A percentile compares a stretch with the other conserved stretches of the same genome.
Evolutionary conservation across 78 protist species (phyloP).

Genomic region (Dictyostelium capitatum): DNA sequence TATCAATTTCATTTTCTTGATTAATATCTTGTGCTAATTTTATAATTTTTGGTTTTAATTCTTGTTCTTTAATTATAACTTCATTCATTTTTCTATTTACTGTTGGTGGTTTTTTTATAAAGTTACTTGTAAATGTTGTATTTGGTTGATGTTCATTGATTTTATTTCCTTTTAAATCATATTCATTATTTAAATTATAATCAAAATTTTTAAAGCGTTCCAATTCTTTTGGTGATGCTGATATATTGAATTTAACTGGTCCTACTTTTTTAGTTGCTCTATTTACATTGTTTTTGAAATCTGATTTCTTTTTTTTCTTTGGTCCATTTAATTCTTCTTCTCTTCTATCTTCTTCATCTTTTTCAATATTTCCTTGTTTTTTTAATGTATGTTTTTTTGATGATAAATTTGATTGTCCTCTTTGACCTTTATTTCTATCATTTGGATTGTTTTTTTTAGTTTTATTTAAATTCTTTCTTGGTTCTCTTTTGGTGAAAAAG

Average conservation of each 20-base stretch:
- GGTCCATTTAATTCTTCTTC: neutral
- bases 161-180: too few relatives aligned
- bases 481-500: constrained; percentile 10
- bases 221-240: too few relatives aligned
- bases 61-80: too few relatives aligned
- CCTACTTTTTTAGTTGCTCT: neutral
- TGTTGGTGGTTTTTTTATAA: neutral
- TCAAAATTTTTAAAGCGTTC: neutral
- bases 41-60: neutral
- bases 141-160: too few relatives aligned
- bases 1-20: neutral
- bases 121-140: too few relatives aligned
- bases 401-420: neutral
- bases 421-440: constrained; percentile 7
- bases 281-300: neutral
- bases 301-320: neutral
- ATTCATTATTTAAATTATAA: neutral
- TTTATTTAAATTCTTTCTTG: neutral
- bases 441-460: neutral
- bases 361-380: constrained; percentile 2
- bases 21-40: neutral
- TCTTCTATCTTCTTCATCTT: neutral
- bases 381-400: constrained; percentile 3
- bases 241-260: too few relatives aligned
- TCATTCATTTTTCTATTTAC: neutral